Conservation (phyloP, 352 stramenopile species). For the Pelagophyceae sp. region DNA sequence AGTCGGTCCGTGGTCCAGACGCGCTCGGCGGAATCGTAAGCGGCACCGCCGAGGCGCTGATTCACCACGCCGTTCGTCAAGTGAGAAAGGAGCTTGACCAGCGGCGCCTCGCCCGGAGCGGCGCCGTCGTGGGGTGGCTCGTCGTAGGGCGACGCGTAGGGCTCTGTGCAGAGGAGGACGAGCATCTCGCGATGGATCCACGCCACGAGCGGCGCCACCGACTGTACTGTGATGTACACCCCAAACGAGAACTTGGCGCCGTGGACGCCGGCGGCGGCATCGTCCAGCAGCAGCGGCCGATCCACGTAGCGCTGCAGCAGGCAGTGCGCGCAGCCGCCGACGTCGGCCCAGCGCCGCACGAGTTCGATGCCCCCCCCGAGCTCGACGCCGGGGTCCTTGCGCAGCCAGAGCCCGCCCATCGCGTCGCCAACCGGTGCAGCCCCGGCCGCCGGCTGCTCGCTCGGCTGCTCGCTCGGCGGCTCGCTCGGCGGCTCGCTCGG, state of each 20-base stretch:
- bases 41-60: conserved; percentile 19
- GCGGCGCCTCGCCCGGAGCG: neutral
- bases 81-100: neutral
- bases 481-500: too few species aligned
- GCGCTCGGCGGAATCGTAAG: conserved; percentile 22
- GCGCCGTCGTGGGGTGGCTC: neutral
- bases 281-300: conserved; percentile 20
- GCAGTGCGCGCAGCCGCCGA: conserved; percentile 17
- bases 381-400: conserved; percentile 22
- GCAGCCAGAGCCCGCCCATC: conserved; percentile 16
- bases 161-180: conserved; percentile 16
- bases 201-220: conserved; percentile 1
- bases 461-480: too few species aligned
- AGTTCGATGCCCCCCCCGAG: conserved; percentile 23
- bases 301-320: conserved; percentile 26
- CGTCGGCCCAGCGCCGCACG: conserved; percentile 15
- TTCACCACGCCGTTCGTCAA: conserved; percentile 28
- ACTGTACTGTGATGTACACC: conserved; percentile 20
- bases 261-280: conserved; percentile 6
- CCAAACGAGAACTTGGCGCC: conserved; percentile 26
- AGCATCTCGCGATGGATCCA: conserved; percentile 28
- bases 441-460: too few species aligned
- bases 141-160: neutral
- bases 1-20: conserved; percentile 25
- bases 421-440: too few species aligned